Evolutionary conservation across 352 stramenopile genomes (phyloP), one percentile per base, ranked within the genome.

Genomic region (Phytophthora kernoviae): DNA sequence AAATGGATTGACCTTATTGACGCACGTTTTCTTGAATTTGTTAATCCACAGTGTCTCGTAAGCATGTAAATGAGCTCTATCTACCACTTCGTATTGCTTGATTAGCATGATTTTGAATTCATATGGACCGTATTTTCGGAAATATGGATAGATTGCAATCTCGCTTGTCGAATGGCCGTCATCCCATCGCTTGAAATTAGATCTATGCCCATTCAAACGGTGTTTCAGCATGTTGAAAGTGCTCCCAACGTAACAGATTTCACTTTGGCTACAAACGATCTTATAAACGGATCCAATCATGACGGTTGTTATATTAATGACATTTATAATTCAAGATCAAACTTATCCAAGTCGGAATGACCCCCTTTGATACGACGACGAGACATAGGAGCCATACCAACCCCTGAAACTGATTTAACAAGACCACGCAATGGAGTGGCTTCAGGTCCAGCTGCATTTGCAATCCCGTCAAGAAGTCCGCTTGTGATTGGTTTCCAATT

Each of bases 311-410:
- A 40, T 51, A 34, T 40, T 7, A 37, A 51, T 40, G 34, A 17
- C 15, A 51, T 39, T 51, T 26, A 40, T 40, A 51, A 14, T 24
- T 51, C 27, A 51, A 51, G 44, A 51, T 51, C 44, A 41, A 51
- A 51, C 44, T n/a, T n/a, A n/a, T n/a, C 44, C n/a, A 2, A 51
- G 27, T 51, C 44, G 44, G 17, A 51, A 51, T n/a, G n/a, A 40
- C 2, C 22, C 44, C 44, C 44, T 5, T 40, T 40, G 30, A 34
- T 51, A 40, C 44, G 27, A 27, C 44, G 44, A 51, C 44, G 44
- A 15, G 44, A 26, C 30, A 34, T 34, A 40, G 24, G 9, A 30
- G 44, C 26, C n/a, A n/a, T n/a, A n/a, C n/a, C 44, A 51, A 24
- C 44, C 44, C 2, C 11, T 26, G 2, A 40, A 24, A n/a, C 0